Evolutionary conservation across 768 basidiomycete genomes (phyloP).

Genomic region (Solioccasus polychromus): DNA sequence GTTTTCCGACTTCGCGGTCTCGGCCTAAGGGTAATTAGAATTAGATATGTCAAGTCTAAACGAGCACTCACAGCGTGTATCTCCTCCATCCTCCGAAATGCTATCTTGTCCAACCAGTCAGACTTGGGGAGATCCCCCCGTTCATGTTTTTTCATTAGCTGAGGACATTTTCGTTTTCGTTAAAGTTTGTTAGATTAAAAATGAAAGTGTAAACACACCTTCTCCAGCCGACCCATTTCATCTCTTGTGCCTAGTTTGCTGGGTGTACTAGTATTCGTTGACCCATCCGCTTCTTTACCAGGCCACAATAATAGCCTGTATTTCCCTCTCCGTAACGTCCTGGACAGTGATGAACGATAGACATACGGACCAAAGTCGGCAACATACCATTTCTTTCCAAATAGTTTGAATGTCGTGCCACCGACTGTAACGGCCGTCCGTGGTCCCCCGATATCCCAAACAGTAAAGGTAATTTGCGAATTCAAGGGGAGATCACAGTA

Average conservation of each 20-base stretch:
- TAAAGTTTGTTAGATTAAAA: neutral
- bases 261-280: constrained; percentile 76
- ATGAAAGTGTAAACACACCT: constrained; percentile 47
- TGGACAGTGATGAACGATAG: constrained; percentile 26
- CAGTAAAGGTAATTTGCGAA: constrained; percentile 89
- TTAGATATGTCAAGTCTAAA: neutral
- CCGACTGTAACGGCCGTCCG: constrained; percentile 80
- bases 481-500: constrained; percentile 91
- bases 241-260: constrained; percentile 80
- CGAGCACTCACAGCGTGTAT: constrained; percentile 72
- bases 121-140: constrained; percentile 90
- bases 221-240: constrained; percentile 94
- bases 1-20: constrained; percentile 88
- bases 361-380: neutral
- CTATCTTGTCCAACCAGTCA: constrained; percentile 93
- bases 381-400: constrained; percentile 87
- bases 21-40: constrained; percentile 67
- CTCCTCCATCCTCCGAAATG: constrained; percentile 93
- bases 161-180: neutral
- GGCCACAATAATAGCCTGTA: constrained; percentile 86
- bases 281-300: constrained; percentile 82
- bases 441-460: constrained; percentile 92
- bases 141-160: constrained; percentile 95
- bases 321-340: constrained; percentile 89
- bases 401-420: constrained; percentile 85